These are phyloP conservation scores for Linnemannia exigua DNA, from an alignment of 192 early-diverging fungal species.

Conservation along the genomic window DNA sequence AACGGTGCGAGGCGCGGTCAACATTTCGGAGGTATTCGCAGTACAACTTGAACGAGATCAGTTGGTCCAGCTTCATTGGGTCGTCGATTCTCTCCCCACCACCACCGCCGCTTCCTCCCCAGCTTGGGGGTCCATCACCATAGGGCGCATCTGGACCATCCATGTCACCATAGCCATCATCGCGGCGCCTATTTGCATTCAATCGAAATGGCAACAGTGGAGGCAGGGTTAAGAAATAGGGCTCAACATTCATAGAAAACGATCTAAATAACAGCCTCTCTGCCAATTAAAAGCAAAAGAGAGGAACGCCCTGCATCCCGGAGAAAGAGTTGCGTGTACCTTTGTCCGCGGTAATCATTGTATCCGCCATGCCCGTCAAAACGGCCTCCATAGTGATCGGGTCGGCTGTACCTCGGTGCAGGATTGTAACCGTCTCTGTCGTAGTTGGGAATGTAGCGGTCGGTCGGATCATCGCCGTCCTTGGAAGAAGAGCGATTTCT, in stretches of 20 bases:
- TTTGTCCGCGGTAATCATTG: slow-evolving; percentile 55
- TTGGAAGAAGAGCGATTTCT: slow-evolving; percentile 52
- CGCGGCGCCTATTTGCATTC: slow-evolving; percentile 30
- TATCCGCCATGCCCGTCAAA: slow-evolving; percentile 59
- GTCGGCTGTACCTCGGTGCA: slow-evolving; percentile 65
- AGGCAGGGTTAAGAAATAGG: not conserved
- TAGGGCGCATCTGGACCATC: slow-evolving; percentile 56
- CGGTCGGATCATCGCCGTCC: slow-evolving; percentile 69
- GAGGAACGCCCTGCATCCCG: not conserved
- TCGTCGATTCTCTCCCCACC: slow-evolving; percentile 64
- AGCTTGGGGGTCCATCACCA: slow-evolving; percentile 52
- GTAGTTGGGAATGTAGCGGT: slow-evolving; percentile 90
- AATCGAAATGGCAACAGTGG: not conserved
- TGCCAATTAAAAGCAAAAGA: not conserved
- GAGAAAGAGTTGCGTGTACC: slow-evolving; percentile 26
- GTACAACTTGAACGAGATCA: slow-evolving; percentile 83
- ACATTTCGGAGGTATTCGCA: slow-evolving; percentile 75
- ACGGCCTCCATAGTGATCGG: slow-evolving; percentile 47
- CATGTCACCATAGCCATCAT: slow-evolving; percentile 58
- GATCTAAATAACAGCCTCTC: not conserved
- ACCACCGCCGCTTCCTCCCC: slow-evolving; percentile 30
- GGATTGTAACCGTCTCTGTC: slow-evolving; percentile 82
- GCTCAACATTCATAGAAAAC: not conserved
- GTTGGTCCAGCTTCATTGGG: slow-evolving; percentile 81
- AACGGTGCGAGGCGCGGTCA: slow-evolving; percentile 61